Evolutionary conservation across 225 moss, liverwort and hornwort species (phyloP), one percentile per base, ranked within the genome.

Genomic region (Physcomitrium patens): DNA sequence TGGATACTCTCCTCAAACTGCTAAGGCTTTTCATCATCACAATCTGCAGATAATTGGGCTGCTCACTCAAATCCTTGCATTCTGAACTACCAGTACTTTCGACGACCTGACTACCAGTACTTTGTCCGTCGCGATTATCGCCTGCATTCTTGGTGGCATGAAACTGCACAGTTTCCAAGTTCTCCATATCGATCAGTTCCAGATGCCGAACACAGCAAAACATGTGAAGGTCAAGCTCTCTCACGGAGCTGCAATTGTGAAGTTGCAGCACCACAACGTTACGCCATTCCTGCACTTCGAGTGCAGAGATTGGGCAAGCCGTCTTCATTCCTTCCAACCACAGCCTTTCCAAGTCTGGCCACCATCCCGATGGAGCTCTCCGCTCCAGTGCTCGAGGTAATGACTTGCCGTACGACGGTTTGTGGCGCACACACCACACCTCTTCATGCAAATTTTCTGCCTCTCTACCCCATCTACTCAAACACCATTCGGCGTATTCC

Each of bases 401-500:
- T 1, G 22, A 3, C 45, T 15, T 63, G 10, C 65, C 66, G 52
- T 19, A 49, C 37, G 54, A 8, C 54, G 54, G 70, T 52, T 72
- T 3, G 43, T 55, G 60, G 67, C 76, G 61, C 60, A 76, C 66
- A 76, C 76, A 76, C 71, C 81, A 76, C 64, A 37, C 31, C 31
- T 37, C 31, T 4, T 4, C 0, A 37, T 37, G 31, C 31, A n/a
- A 42, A 26, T 48, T 31, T n/a, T 76, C 47, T 27, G 37, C 18
- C 24, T 73, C 71, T 15, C 9, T 17, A 48, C 45, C 27, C 53
- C 3, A 44, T 72, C 68, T 13, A 7, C 31, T 37, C 11, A 74
- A 28, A 37, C 54, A 79, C 79, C 79, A 79, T 60, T 74, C 47
- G 50, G 80, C 80, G 60, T 80, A 76, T 59, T 75, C 80, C 80